Conservation (phyloP, 345 rosid genomes). For the Hibiscus tridactylites region DNA sequence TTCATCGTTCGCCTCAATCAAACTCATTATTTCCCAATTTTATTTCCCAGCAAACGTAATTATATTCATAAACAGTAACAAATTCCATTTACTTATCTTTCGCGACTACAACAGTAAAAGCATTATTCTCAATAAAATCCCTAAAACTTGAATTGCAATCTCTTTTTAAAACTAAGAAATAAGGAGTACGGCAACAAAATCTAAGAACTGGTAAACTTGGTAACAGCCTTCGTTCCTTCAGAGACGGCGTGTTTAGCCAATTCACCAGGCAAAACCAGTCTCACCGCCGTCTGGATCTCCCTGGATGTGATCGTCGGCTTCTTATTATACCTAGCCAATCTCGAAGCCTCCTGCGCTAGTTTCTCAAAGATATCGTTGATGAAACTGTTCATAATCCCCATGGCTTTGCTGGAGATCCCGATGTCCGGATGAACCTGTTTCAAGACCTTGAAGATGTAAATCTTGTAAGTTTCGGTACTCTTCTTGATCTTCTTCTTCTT, state of each 20-base stretch:
- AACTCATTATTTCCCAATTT: no score
- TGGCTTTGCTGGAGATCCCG: slow-evolving; percentile 62
- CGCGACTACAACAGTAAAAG: no score
- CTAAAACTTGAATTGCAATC: no score
- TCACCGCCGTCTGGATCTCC: slow-evolving; percentile 67
- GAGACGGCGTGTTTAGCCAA: slow-evolving; percentile 71
- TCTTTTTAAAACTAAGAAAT: not conserved
- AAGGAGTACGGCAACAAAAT: not conserved
- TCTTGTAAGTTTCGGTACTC: slow-evolving; percentile 64
- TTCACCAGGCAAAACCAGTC: slow-evolving; percentile 61
- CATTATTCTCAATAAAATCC: no score
- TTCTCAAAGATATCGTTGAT: slow-evolving; percentile 68
- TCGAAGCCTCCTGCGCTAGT: slow-evolving; percentile 53
- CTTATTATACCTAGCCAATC: slow-evolving; percentile 62
- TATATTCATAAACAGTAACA: no score
- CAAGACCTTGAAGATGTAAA: slow-evolving; percentile 61
- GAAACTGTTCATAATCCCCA: slow-evolving; percentile 79
- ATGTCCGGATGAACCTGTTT: slow-evolving; percentile 61
- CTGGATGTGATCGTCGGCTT: slow-evolving; percentile 65
- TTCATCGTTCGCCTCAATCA: no score
- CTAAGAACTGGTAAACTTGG: slow-evolving; percentile 63
- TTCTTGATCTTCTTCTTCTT: slow-evolving; percentile 53
- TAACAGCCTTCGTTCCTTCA: slow-evolving; percentile 66
- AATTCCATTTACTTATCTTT: no score
- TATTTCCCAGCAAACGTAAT: no score